A percentile compares a stretch with the other conserved stretches of the same genome.
phyloP scores from a whole-genome alignment of 176 grass and related monocot species.

The Ensete glaucum region DNA sequence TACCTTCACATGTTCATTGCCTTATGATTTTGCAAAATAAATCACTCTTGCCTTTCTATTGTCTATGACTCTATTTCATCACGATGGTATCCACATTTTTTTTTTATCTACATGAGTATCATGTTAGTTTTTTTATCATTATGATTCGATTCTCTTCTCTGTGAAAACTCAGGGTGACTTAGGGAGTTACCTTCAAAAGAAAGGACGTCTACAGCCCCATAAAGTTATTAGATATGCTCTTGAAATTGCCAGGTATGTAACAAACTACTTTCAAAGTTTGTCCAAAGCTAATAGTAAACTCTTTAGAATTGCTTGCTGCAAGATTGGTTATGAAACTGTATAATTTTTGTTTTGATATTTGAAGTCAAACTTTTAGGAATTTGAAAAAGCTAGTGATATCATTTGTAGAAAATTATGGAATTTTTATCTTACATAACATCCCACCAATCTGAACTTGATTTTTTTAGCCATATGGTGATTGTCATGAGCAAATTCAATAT shows the following conservation, averaged over 20 bases:
- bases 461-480: not conserved
- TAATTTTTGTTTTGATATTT: no score
- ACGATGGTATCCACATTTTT: not conserved
- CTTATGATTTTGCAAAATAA: not conserved
- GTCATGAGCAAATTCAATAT: not conserved
- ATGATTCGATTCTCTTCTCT: not conserved
- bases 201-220: conserved; percentile 59
- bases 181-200: conserved; percentile 62
- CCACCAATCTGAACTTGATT: not conserved
- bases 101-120: not conserved
- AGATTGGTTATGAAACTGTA: no score
- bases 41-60: not conserved
- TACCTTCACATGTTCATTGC: not conserved
- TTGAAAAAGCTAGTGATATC: not conserved
- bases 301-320: not conserved
- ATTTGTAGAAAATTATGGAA: not conserved
- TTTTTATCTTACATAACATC: not conserved
- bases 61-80: not conserved
- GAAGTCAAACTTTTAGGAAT: no score
- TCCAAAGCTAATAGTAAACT: not conserved
- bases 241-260: conserved; percentile 73
- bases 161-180: conserved; percentile 50
- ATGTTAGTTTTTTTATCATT: not conserved
- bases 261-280: not conserved
- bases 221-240: conserved; percentile 91